Evolutionary conservation across 768 basidiomycete species (phyloP).

Genomic region (Clavaria fumosa): DNA sequence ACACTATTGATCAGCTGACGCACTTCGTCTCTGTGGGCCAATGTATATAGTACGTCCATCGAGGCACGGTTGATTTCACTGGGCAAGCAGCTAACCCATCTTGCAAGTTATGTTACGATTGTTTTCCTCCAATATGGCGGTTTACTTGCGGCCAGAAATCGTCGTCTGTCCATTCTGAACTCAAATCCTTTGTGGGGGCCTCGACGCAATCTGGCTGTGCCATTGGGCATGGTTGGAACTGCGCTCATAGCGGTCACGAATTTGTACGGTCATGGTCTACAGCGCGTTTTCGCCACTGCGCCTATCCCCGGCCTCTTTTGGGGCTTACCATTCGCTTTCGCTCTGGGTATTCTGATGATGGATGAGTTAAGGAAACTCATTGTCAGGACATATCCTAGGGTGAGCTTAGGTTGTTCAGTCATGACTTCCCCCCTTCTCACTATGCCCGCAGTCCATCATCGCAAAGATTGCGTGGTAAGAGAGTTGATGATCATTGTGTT

Average conservation of each 20-base stretch:
- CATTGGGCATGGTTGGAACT: conserved; percentile 24
- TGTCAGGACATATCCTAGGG: conserved; percentile 28
- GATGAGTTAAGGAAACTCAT: conserved; percentile 32
- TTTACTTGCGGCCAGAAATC: conserved; percentile 28
- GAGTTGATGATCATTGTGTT: too few species aligned
- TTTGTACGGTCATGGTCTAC: conserved; percentile 29
- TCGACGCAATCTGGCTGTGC: conserved; percentile 26
- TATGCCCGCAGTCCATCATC: conserved; percentile 3
- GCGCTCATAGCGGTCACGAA: conserved; percentile 28
- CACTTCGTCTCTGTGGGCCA: conserved; percentile 27
- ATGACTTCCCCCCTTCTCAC: neutral
- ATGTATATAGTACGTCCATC: conserved; percentile 26
- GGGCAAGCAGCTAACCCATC: too few species aligned
- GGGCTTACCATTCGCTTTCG: conserved; percentile 31
- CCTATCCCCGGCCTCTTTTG: conserved; percentile 34
- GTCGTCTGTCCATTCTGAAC: conserved; percentile 27
- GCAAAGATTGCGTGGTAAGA: conserved; percentile 7
- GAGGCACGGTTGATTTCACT: too few species aligned
- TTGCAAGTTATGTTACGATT: conserved; percentile 29
- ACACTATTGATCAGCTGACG: conserved; percentile 16
- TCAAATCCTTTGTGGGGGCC: conserved; percentile 34
- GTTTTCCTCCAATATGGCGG: conserved; percentile 31
- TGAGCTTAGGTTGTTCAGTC: conserved; percentile 9
- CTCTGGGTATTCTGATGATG: conserved; percentile 23
- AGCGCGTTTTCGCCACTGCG: conserved; percentile 26